Conservation (phyloP, 169 alveolate species). For the Plasmodium cynomolgi region DNA sequence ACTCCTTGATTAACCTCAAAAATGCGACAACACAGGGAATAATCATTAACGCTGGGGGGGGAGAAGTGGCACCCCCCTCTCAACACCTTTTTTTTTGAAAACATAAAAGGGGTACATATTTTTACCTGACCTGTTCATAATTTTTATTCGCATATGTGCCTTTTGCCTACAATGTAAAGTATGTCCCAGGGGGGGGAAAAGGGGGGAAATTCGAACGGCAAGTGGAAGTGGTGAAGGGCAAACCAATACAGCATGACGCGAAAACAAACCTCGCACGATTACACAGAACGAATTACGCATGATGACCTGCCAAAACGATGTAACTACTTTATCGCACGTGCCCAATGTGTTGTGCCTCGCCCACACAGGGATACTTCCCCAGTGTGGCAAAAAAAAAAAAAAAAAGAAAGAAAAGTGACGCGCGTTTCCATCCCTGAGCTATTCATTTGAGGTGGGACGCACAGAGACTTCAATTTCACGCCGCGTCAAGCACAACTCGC, state of each 20-base stretch:
- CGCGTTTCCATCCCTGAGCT: not conserved
- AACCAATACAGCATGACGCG: not conserved
- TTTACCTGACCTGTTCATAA: slow-evolving; percentile 6
- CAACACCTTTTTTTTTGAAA: not conserved
- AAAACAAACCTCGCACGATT: not conserved
- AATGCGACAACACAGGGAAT: not conserved
- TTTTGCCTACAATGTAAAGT: not conserved
- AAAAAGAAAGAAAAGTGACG: not conserved
- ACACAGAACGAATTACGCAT: not conserved
- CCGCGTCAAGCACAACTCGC: not conserved
- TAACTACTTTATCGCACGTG: not conserved
- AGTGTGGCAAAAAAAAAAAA: not conserved
- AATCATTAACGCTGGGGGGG: not conserved
- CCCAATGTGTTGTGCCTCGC: not conserved
- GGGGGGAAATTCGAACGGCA: not conserved
- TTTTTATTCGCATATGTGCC: not conserved
- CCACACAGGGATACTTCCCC: not conserved
- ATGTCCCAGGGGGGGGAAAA: not conserved
- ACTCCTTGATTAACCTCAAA: not conserved
- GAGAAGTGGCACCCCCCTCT: not conserved
- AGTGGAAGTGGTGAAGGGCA: not conserved
- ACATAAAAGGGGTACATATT: not conserved
- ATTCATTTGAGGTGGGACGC: not conserved
- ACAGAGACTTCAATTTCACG: not conserved
- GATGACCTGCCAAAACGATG: not conserved